These are phyloP conservation scores for Calonectria honghensis DNA, from an alignment of 2,329 filamentous ascomycete genomes.

Conservation along the genomic window DNA sequence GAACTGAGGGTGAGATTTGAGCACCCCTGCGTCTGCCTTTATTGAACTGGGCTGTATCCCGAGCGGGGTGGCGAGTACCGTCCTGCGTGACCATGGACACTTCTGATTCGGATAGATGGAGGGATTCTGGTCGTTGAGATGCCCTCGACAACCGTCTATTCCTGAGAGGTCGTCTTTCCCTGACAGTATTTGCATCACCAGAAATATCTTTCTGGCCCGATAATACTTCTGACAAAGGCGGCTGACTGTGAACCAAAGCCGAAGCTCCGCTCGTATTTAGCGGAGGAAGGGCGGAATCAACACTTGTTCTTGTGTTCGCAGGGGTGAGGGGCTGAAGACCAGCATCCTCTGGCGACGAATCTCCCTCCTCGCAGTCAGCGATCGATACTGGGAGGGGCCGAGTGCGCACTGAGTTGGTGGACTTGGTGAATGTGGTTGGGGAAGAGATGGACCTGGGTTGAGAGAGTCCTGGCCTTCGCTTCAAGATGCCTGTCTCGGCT, in stretches of 20 bases:
- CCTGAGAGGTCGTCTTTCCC: constrained; percentile 23
- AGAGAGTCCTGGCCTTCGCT: constrained; percentile 9
- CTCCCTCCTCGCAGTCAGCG: constrained; percentile 12
- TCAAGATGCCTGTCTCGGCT: constrained; percentile 6
- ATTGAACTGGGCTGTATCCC: constrained; percentile 23
- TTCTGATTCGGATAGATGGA: constrained; percentile 58
- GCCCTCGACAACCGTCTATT: constrained; percentile 16
- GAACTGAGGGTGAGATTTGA: constrained; percentile 41
- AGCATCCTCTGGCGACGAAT: background rate
- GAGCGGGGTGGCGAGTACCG: constrained; percentile 57
- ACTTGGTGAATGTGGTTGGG: constrained; percentile 16
- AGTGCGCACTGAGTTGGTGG: background rate
- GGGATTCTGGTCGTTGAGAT: constrained; percentile 32
- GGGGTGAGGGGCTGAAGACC: constrained; percentile 9
- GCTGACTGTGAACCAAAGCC: constrained; percentile 7
- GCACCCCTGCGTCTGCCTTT: constrained; percentile 30
- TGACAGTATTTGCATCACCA: background rate
- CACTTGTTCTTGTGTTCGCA: constrained; percentile 1
- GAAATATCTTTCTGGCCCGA: constrained; percentile 1
- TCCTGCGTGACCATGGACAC: constrained; percentile 68
- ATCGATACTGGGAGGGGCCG: constrained; percentile 5
- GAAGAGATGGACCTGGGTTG: constrained; percentile 30
- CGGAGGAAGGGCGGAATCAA: background rate
- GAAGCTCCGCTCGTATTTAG: constrained; percentile 5
- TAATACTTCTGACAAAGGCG: constrained; percentile 1